These are phyloP conservation scores for Hirschfeldia incana DNA, from an alignment of 345 rosid species.

Conservation along the genomic window DNA sequence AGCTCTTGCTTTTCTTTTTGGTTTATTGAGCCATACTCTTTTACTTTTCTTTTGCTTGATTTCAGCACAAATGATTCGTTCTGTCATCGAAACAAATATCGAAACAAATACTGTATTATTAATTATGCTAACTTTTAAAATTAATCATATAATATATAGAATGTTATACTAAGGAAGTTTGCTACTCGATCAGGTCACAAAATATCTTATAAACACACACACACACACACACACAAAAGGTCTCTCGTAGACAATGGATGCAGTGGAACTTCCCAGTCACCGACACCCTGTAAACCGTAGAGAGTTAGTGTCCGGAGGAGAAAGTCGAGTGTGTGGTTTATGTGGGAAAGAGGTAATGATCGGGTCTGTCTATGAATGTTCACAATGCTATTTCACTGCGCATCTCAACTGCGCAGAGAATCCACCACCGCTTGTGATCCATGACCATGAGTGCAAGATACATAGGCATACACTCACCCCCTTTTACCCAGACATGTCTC, in stretches of 20 bases:
- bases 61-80: not conserved
- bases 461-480: slow-evolving; percentile 9
- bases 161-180: not conserved
- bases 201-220: not conserved
- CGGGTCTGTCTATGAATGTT: slow-evolving; percentile 3
- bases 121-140: not conserved
- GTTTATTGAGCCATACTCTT: not conserved
- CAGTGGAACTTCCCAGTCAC: not conserved
- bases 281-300: not conserved
- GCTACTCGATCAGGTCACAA: not conserved
- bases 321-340: slow-evolving; percentile 6
- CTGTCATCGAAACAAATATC: not conserved
- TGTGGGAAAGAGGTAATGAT: not conserved
- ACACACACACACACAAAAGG: not conserved
- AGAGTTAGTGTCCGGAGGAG: not conserved
- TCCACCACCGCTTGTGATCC: slow-evolving; percentile 4
- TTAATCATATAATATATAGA: not conserved
- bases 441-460: not conserved
- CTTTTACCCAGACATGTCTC: not conserved
- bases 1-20: not conserved
- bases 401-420: slow-evolving; percentile 9
- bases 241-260: not conserved
- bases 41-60: not conserved
- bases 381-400: slow-evolving; percentile 1
- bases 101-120: not conserved